phyloP scores from a whole-genome alignment of 805 yeast genomes.

The Grigorovia yakushimaensis region DNA sequence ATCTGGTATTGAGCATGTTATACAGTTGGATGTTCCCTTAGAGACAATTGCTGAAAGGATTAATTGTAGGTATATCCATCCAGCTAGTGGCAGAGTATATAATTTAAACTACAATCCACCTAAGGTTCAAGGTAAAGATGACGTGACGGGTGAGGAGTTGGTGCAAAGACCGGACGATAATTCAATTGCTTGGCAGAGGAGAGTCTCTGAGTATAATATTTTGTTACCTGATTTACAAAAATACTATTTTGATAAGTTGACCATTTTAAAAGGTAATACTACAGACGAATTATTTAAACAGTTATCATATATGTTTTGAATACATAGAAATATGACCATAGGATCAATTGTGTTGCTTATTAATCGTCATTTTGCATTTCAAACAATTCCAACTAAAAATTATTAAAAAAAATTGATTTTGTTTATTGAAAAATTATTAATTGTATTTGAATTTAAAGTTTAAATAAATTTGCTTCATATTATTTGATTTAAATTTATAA shows the following conservation, averaged over 20 bases:
- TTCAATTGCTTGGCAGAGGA: conserved; percentile 54
- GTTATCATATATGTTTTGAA: conserved; percentile 23
- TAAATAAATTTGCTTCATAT: too few relatives aligned
- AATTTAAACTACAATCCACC: conserved; percentile 87
- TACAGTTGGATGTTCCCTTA: conserved; percentile 81
- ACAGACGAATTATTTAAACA: conserved; percentile 80
- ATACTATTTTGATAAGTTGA: conserved; percentile 42
- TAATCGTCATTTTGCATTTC: neutral
- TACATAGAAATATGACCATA: neutral
- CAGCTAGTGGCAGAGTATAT: conserved; percentile 77
- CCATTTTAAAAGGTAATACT: conserved; percentile 64
- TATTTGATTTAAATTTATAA: too few relatives aligned
- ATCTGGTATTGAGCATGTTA: conserved; percentile 58
- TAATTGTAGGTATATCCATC: conserved; percentile 76
- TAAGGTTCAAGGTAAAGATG: conserved; percentile 68
- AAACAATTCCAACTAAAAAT: neutral
- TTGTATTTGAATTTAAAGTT: too few relatives aligned
- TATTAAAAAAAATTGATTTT: too few relatives aligned
- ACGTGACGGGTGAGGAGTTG: conserved; percentile 80
- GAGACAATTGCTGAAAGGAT: conserved; percentile 73
- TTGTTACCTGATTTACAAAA: conserved; percentile 56
- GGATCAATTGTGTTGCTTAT: neutral
- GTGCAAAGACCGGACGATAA: conserved; percentile 77
- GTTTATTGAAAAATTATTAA: too few relatives aligned
- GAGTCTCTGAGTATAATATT: conserved; percentile 53